Conservation (phyloP, 805 yeast genomes). For the Ogataea methylovora region DNA sequence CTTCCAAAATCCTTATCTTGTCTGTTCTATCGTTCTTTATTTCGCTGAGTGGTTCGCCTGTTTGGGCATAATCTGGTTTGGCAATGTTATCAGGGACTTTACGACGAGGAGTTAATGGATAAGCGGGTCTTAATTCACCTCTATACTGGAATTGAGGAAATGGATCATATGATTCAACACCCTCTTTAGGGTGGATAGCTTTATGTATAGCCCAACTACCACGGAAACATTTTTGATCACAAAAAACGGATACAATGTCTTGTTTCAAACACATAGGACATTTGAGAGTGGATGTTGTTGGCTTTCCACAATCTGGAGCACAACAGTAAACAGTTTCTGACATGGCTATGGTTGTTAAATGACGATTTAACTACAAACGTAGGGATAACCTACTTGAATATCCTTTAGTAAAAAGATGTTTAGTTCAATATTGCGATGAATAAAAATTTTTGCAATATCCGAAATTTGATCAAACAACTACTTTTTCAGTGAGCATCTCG, state of each 20-base stretch:
- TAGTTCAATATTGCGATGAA: too few relatives aligned
- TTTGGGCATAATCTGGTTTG: slow-evolving; percentile 75
- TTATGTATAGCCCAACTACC: slow-evolving; percentile 68
- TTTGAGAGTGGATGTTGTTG: slow-evolving; percentile 65
- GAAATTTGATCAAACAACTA: too few relatives aligned
- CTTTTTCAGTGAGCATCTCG: too few relatives aligned
- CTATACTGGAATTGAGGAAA: slow-evolving; percentile 72
- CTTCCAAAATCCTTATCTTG: slow-evolving; percentile 54
- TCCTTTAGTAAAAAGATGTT: too few relatives aligned
- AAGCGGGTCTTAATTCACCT: slow-evolving; percentile 68
- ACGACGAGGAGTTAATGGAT: slow-evolving; percentile 74
- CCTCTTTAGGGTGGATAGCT: slow-evolving; percentile 58
- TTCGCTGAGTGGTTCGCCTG: slow-evolving; percentile 78
- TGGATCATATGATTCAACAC: slow-evolving; percentile 67
- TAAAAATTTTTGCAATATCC: too few relatives aligned
- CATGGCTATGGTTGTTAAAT: too few relatives aligned
- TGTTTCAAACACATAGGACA: slow-evolving; percentile 89
- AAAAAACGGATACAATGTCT: slow-evolving; percentile 57
- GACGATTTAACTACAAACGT: too few relatives aligned
- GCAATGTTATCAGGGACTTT: slow-evolving; percentile 63
- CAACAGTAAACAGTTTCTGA: slow-evolving; percentile 37
- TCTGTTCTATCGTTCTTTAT: slow-evolving; percentile 61
- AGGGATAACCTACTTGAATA: too few relatives aligned
- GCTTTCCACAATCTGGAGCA: slow-evolving; percentile 81
- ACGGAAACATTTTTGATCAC: slow-evolving; percentile 79